phyloP scores from a whole-genome alignment of 768 basidiomycete genomes.

The Piloderma croceum region DNA sequence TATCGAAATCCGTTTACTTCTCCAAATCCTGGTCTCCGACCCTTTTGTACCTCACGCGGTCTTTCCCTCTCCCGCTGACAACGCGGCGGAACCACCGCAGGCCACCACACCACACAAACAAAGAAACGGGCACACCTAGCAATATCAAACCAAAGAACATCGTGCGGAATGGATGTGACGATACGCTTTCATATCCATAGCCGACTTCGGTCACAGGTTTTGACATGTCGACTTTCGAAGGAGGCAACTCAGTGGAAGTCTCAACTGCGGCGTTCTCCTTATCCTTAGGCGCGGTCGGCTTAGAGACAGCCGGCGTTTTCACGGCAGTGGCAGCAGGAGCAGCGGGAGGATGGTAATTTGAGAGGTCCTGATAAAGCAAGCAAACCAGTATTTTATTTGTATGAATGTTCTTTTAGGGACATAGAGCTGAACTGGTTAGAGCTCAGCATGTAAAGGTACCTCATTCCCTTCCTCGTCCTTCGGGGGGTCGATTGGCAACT shows the following conservation, averaged over 20 bases:
- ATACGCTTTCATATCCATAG: constrained; percentile 1
- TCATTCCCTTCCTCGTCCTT: constrained; percentile 67
- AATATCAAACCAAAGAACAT: constrained; percentile 37
- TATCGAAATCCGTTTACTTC: too few relatives aligned
- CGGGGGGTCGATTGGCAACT: constrained; percentile 51
- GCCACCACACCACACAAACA: constrained; percentile 51
- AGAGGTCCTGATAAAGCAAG: constrained; percentile 41
- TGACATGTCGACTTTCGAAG: too few relatives aligned
- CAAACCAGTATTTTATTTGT: constrained; percentile 48
- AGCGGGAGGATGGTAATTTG: too few relatives aligned
- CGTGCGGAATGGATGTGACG: constrained; percentile 20
- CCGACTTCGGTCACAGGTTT: too few relatives aligned
- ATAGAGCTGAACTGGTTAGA: constrained; percentile 48
- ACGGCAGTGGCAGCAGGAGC: constrained; percentile 13
- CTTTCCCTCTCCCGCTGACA: constrained; percentile 30
- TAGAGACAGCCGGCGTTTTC: constrained; percentile 13
- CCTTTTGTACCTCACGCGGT: constrained; percentile 39
- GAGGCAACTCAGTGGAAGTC: too few relatives aligned
- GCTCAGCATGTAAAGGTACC: constrained; percentile 94
- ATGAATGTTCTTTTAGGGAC: constrained; percentile 32
- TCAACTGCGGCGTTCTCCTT: too few relatives aligned
- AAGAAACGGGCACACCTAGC: constrained; percentile 38
- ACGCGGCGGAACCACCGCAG: constrained; percentile 38
- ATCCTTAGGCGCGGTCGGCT: constrained; percentile 7
- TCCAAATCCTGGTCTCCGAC: constrained; percentile 46